Evolutionary conservation across 1,284 basidiomycete genomes (phyloP).

Genomic region (Irpex lacteus): DNA sequence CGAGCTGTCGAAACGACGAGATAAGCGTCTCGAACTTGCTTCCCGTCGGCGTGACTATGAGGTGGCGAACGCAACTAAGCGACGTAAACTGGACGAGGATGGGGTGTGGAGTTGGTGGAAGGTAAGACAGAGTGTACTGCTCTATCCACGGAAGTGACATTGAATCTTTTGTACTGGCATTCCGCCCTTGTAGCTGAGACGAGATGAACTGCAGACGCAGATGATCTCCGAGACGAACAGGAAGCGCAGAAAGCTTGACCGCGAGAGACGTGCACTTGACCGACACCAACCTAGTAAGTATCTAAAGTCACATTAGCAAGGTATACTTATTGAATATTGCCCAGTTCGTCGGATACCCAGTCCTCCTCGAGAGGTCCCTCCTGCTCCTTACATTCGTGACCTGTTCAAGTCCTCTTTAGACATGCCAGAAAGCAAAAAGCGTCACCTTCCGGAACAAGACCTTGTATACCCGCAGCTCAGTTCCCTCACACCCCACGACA

Average conservation of each 20-base stretch:
- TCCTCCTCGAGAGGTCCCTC: slow-evolving; percentile 27
- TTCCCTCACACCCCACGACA: slow-evolving; percentile 47
- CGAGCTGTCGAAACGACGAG: slow-evolving; percentile 69
- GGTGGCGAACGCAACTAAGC: slow-evolving; percentile 50
- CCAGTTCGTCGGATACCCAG: slow-evolving; percentile 34
- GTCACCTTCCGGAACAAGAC: slow-evolving; percentile 13
- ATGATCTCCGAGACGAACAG: slow-evolving; percentile 84
- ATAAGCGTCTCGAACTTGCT: slow-evolving; percentile 72
- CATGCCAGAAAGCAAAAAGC: slow-evolving; percentile 19
- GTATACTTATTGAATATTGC: neutral
- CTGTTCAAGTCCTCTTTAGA: slow-evolving; percentile 31
- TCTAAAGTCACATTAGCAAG: neutral
- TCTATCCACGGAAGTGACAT: neutral
- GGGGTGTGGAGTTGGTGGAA: slow-evolving; percentile 78
- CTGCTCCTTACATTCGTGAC: slow-evolving; percentile 33
- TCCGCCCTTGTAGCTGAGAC: slow-evolving; percentile 35
- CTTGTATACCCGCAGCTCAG: slow-evolving; percentile 55
- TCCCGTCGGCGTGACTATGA: slow-evolving; percentile 68
- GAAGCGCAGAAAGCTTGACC: slow-evolving; percentile 76
- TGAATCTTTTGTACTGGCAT: neutral
- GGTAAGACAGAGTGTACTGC: slow-evolving; percentile 36
- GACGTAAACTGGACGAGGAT: slow-evolving; percentile 58
- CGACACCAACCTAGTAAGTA: slow-evolving; percentile 65
- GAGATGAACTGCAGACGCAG: slow-evolving; percentile 74
- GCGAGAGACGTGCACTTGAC: slow-evolving; percentile 74